Evolutionary conservation across 208 protist genomes (phyloP).

Genomic region (Spongospora subterranea): DNA sequence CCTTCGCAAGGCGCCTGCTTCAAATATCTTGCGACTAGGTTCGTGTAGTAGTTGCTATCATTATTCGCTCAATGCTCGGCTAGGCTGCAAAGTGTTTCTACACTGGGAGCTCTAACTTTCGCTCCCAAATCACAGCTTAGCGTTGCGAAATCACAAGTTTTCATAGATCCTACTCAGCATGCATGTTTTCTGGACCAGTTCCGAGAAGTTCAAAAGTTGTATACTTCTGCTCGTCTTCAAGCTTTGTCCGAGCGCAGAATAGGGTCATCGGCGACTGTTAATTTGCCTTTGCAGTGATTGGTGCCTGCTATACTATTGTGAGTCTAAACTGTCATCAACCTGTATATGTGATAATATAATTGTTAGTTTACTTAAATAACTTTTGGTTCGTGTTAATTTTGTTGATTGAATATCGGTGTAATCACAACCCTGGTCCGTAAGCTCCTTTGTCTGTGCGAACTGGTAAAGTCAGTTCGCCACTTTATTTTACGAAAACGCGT

Average conservation of each 20-base stretch:
- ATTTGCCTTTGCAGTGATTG: neutral
- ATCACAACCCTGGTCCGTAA: too few species aligned
- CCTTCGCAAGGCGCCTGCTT: slow-evolving; percentile 78
- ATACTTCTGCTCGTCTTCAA: neutral
- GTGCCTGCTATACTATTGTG: too few species aligned
- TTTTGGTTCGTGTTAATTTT: neutral
- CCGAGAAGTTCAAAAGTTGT: neutral
- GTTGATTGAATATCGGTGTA: neutral
- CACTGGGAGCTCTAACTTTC: neutral
- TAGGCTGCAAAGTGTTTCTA: neutral
- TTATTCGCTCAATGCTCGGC: neutral
- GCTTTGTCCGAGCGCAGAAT: neutral
- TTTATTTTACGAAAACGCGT: too few species aligned
- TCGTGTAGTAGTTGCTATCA: neutral
- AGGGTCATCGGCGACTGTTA: neutral
- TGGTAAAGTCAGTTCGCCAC: too few species aligned
- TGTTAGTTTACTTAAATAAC: neutral
- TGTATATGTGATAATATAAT: neutral
- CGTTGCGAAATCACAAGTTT: neutral
- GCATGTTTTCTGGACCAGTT: neutral
- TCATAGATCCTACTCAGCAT: neutral
- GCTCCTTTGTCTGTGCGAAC: too few species aligned
- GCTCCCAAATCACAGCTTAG: neutral
- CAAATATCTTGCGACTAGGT: neutral
- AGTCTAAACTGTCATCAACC: too few species aligned